Evolutionary conservation across 495 filamentous ascomycete species (phyloP), one percentile per base, ranked within the genome.

Genomic region (Sabuloglossum arenarium): DNA sequence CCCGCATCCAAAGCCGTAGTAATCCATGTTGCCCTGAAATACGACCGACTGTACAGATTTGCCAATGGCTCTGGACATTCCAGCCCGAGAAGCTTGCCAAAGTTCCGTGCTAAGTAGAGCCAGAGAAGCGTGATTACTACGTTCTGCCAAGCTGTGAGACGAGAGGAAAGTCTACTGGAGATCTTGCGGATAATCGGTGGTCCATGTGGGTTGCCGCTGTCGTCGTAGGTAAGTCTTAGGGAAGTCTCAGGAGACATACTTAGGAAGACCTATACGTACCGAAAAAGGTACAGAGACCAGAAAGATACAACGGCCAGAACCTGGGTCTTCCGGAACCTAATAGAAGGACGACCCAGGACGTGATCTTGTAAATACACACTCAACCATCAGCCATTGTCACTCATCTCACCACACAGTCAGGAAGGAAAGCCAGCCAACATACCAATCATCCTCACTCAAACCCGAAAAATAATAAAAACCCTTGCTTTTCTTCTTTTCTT

Each of bases 11-110:
- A 67, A 0, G 87, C 91, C 0, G 91, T 98, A 39, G 90, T 82
- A 24, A 95, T 79, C 91, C 90, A 97, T 71, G 91, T 97, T 63
- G 91, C 93, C 50, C 93, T 82, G 69, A 96, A 98, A 70, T 93
- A 98, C n/a, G 85, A 81, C 47, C 87, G 75, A 47, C 82, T 86
- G 69, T 98, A 98, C 62, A 97, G 82, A 65, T 95, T 94, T 53
- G 88, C 84, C 60, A 98, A 73, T 23, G 91, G 91, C 58, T 98
- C 91, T 14, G 91, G 91, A 59, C 82, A 85, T 62, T 94, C 91
- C 34, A 98, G 79, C 12, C 86, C 86, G 53, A 95, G 74, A 6
- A 98, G 79, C 60, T 93, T 91, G 61, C 82, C 86, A 56, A 98
- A 90, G 66, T 97, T 97, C 42, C 91, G 85, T 52, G 84, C 78